Conservation (phyloP, 768 basidiomycete genomes). For the Cystoderma amianthinum region DNA sequence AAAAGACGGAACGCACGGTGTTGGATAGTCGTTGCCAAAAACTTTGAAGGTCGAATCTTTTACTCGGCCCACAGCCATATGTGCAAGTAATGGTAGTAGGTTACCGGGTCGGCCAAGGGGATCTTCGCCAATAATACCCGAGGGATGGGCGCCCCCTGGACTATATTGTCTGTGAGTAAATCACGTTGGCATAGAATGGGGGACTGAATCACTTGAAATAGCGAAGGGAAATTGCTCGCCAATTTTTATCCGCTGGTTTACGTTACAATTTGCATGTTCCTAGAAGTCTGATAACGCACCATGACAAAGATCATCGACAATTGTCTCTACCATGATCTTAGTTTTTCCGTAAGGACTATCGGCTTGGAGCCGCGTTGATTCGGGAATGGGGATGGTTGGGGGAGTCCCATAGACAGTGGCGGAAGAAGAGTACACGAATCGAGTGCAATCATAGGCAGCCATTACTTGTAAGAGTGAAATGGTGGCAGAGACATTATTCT, state of each 20-base stretch:
- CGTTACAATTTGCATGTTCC: background rate
- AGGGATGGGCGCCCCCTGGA: slow-evolving; percentile 97
- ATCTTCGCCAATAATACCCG: slow-evolving; percentile 92
- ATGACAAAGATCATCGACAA: slow-evolving; percentile 84
- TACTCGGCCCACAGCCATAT: slow-evolving; percentile 90
- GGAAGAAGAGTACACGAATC: slow-evolving; percentile 95
- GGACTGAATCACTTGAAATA: slow-evolving; percentile 80
- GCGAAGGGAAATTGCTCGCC: slow-evolving; percentile 81
- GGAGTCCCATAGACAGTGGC: slow-evolving; percentile 98
- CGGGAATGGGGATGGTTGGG: slow-evolving; percentile 87
- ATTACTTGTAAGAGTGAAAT: slow-evolving; percentile 81
- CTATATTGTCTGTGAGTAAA: slow-evolving; percentile 26
- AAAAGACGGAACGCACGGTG: slow-evolving; percentile 46
- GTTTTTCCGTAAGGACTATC: slow-evolving; percentile 94
- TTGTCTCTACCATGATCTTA: slow-evolving; percentile 91
- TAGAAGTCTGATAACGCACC: slow-evolving; percentile 32
- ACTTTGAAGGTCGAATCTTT: slow-evolving; percentile 67
- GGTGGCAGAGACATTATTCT: slow-evolving; percentile 90
- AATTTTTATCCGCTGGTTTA: slow-evolving; percentile 56
- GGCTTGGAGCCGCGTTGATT: slow-evolving; percentile 79
- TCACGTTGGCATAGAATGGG: background rate
- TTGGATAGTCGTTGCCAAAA: slow-evolving; percentile 97
- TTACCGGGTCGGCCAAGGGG: slow-evolving; percentile 95
- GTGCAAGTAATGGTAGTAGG: slow-evolving; percentile 86
- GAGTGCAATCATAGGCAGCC: slow-evolving; percentile 75